Percentiles rank a stretch among this genome's conserved stretches.
Evolutionary conservation across 176 grass and related monocot species (phyloP).

Genomic region (Thalia dealbata): DNA sequence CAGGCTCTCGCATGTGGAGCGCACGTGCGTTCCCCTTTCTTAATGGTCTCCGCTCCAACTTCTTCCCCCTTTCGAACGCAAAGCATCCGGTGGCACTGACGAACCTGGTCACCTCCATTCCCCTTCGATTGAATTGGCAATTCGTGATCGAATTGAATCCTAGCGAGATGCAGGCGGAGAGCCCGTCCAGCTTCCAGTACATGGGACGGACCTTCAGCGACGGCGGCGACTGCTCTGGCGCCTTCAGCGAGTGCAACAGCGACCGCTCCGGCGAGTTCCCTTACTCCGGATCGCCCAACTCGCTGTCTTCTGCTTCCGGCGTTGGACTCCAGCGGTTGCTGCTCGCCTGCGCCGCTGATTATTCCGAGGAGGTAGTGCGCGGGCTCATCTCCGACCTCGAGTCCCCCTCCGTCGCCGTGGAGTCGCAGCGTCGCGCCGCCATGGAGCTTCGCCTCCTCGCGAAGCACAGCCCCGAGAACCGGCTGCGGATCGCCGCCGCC

Average conservation of each 20-base stretch:
- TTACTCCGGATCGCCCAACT: neutral
- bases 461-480: slow-evolving; percentile 1
- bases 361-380: slow-evolving; percentile 6
- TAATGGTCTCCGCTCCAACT: neutral
- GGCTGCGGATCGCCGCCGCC: neutral
- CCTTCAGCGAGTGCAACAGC: slow-evolving; percentile 12
- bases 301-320: neutral
- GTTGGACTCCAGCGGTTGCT: neutral
- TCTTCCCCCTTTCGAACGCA: neutral
- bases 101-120: neutral
- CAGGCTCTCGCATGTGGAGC: neutral
- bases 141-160: neutral
- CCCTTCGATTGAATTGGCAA: neutral
- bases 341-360: neutral
- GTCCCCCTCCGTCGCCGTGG: neutral
- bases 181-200: neutral
- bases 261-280: slow-evolving; percentile 9
- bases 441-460: slow-evolving; percentile 13
- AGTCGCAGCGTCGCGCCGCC: slow-evolving; percentile 9
- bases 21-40: neutral
- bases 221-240: neutral
- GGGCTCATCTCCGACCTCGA: slow-evolving; percentile 3
- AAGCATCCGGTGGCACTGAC: neutral
- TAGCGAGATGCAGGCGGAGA: neutral
- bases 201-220: slow-evolving; percentile 1